These are phyloP conservation scores for Collybiopsis luxurians DNA, from an alignment of 768 basidiomycete species.

Conservation along the genomic window DNA sequence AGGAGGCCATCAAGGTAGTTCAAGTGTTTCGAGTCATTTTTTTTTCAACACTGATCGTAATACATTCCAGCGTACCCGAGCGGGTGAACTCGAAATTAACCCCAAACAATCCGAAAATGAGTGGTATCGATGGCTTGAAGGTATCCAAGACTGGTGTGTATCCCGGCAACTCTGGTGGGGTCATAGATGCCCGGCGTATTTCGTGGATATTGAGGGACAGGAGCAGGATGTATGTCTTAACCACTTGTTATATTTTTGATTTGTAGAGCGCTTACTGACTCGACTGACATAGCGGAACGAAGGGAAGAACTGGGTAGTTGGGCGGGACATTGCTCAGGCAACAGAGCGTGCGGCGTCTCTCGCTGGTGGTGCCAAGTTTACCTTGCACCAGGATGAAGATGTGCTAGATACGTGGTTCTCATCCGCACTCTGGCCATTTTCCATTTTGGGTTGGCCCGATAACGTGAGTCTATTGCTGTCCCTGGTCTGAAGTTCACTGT, in stretches of 20 bases:
- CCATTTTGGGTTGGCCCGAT: slow-evolving; percentile 97
- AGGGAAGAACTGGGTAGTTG: slow-evolving; percentile 89
- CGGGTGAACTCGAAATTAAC: slow-evolving; percentile 80
- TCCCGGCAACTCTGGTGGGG: slow-evolving; percentile 99
- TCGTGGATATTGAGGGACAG: slow-evolving; percentile 79
- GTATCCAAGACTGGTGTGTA: slow-evolving; percentile 98
- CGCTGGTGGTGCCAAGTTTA: slow-evolving; percentile 66
- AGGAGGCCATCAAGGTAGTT: slow-evolving; percentile 80
- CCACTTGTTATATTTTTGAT: not conserved
- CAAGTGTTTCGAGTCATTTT: not conserved
- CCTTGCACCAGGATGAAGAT: slow-evolving; percentile 90
- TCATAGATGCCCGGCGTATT: slow-evolving; percentile 93
- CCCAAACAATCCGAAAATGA: slow-evolving; percentile 89
- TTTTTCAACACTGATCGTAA: not conserved
- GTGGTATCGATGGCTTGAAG: slow-evolving; percentile 95
- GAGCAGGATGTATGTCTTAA: slow-evolving; percentile 54
- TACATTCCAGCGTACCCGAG: slow-evolving; percentile 68
- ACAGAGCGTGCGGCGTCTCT: slow-evolving; percentile 67
- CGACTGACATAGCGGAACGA: slow-evolving; percentile 49
- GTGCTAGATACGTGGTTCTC: slow-evolving; percentile 99
- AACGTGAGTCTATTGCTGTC: slow-evolving; percentile 55
- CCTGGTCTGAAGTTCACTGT: not conserved
- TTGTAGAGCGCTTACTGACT: not conserved
- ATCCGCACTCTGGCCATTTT: slow-evolving; percentile 96
- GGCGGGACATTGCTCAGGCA: slow-evolving; percentile 75